Conservation (phyloP, 2,329 filamentous ascomycete species). For the Coniochaeta sp. region DNA sequence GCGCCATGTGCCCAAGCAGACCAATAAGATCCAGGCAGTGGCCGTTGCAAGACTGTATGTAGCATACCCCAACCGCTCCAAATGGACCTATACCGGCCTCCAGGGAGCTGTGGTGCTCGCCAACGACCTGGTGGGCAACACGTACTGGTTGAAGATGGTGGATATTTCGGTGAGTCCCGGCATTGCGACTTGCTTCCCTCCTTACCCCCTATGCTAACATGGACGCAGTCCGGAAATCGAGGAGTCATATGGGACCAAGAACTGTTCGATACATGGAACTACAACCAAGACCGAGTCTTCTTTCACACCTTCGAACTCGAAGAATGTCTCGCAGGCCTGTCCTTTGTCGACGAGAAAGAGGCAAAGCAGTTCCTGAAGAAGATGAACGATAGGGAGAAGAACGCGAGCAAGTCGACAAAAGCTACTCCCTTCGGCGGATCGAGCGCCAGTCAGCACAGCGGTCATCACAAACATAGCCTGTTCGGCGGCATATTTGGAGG, state of each 20-base stretch:
- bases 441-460: slow-evolving; percentile 26
- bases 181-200: background rate
- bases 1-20: slow-evolving; percentile 83
- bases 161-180: slow-evolving; percentile 78
- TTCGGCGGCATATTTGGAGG: slow-evolving; percentile 57
- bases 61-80: slow-evolving; percentile 74
- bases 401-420: slow-evolving; percentile 80
- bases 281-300: slow-evolving; percentile 95
- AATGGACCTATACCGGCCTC: slow-evolving; percentile 91
- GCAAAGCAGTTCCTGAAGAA: slow-evolving; percentile 96
- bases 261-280: slow-evolving; percentile 89
- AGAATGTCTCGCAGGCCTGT: slow-evolving; percentile 81
- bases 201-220: slow-evolving; percentile 10
- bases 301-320: slow-evolving; percentile 98
- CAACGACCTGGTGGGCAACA: slow-evolving; percentile 91
- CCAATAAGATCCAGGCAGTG: slow-evolving; percentile 96
- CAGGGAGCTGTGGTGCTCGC: slow-evolving; percentile 88
- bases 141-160: slow-evolving; percentile 96
- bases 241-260: slow-evolving; percentile 97
- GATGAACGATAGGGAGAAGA: slow-evolving; percentile 93
- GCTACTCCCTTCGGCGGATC: slow-evolving; percentile 64
- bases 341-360: slow-evolving; percentile 95
- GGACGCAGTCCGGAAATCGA: slow-evolving; percentile 58
- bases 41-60: slow-evolving; percentile 91
- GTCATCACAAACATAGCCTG: slow-evolving; percentile 36